These are phyloP conservation scores for Sedum album DNA, from an alignment of 164 flowering plant species.

Conservation along the genomic window DNA sequence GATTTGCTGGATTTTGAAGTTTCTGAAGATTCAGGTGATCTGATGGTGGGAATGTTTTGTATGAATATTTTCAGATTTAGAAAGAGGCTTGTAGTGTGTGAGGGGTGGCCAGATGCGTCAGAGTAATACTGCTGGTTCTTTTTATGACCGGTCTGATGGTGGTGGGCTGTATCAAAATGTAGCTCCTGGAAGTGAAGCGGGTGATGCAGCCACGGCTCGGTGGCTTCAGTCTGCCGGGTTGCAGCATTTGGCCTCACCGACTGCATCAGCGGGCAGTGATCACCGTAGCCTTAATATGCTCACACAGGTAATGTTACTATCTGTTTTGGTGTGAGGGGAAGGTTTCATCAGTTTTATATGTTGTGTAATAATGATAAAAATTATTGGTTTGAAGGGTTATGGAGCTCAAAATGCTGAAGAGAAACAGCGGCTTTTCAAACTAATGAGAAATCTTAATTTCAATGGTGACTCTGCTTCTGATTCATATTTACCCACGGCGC, in stretches of 20 bases:
- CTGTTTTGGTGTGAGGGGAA: neutral
- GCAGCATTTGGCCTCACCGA: slow-evolving; percentile 98
- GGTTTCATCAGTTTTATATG: neutral
- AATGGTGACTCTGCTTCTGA: slow-evolving; percentile 84
- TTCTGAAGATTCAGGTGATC: neutral
- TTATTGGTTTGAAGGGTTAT: slow-evolving; percentile 52
- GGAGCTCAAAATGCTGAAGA: slow-evolving; percentile 97
- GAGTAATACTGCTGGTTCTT: slow-evolving; percentile 59
- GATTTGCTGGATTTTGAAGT: neutral
- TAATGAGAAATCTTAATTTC: slow-evolving; percentile 87
- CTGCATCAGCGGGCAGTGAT: slow-evolving; percentile 72
- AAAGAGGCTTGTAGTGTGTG: neutral
- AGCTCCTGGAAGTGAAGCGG: slow-evolving; percentile 58
- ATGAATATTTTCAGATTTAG: neutral
- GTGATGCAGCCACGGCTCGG: slow-evolving; percentile 96
- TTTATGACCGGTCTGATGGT: slow-evolving; percentile 56
- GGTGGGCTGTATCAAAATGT: slow-evolving; percentile 45
- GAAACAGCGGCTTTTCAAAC: slow-evolving; percentile 80
- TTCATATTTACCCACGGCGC: slow-evolving; percentile 56
- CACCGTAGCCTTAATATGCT: slow-evolving; percentile 68
- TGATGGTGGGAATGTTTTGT: neutral
- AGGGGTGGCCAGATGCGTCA: slow-evolving; percentile 86
- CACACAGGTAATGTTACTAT: slow-evolving; percentile 59
- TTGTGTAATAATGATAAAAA: neutral
- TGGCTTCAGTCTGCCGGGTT: slow-evolving; percentile 98